Conservation (phyloP, 2,329 filamentous ascomycete species). For the Aureobasidium mangrovei region DNA sequence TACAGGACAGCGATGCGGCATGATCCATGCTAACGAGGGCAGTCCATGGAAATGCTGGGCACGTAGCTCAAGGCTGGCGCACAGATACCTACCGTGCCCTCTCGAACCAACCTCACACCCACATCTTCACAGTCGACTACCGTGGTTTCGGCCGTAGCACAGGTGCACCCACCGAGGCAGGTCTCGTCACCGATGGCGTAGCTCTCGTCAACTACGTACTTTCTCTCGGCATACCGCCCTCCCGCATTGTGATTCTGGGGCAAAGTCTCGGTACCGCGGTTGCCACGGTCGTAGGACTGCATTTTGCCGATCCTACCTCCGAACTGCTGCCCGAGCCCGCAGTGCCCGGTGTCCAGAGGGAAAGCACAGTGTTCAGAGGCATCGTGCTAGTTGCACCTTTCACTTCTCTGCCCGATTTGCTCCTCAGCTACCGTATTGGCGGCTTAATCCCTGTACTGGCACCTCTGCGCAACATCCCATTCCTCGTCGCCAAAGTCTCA, state of each 20-base stretch:
- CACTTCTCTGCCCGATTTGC: constrained; percentile 61
- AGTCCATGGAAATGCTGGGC: constrained; percentile 64
- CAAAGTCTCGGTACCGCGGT: constrained; percentile 88
- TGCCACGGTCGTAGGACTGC: constrained; percentile 62
- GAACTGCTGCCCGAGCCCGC: background rate
- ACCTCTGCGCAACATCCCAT: constrained; percentile 60
- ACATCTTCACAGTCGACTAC: constrained; percentile 85
- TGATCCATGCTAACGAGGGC: background rate
- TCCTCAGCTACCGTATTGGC: constrained; percentile 69
- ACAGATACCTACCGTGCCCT: constrained; percentile 70
- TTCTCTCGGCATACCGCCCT: constrained; percentile 54
- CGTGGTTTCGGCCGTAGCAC: constrained; percentile 77
- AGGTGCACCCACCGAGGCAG: constrained; percentile 69
- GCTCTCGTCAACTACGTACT: constrained; percentile 66
- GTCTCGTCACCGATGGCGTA: constrained; percentile 70
- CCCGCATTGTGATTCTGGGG: constrained; percentile 70
- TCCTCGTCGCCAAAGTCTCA: constrained; percentile 52
- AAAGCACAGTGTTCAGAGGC: constrained; percentile 57
- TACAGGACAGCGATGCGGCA: background rate
- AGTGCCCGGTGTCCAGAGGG: constrained; percentile 20
- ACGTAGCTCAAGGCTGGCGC: constrained; percentile 69
- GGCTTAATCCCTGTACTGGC: constrained; percentile 72
- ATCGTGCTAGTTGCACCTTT: constrained; percentile 75
- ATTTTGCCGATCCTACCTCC: constrained; percentile 41
- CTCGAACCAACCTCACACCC: constrained; percentile 62